Base-by-base conservation (phyloP, 805 yeast species). In the Saccharomycopsis oosterbeekiorum region DNA sequence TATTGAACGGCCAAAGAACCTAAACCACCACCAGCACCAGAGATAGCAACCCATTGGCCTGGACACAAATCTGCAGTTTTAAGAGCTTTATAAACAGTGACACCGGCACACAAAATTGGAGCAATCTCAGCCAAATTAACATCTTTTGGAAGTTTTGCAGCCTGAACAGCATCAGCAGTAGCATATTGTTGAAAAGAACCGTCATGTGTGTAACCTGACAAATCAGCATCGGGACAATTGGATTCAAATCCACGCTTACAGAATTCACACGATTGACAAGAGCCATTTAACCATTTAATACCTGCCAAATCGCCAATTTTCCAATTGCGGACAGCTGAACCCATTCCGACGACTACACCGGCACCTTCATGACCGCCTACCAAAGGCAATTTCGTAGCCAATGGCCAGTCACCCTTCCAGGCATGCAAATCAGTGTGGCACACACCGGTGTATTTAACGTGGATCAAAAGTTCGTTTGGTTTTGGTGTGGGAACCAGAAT, bases 361-460 rank as follows among this genome's bases (percentile, higher is more conserved):
- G 93, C 92, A 76, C 94, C 96, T 76, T 88, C 96, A 76, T 88
- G 96, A 68, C 96, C 96, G 65, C 94, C 94, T 57, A 88, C 91
- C 67, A 87, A 76, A 26, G 94, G 93, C 64, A 85, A 78, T 71
- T 85, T 85, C 66, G 86, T 82, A 65, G 76, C 82, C 73, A 86
- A 78, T 58, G 96, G 94, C 96, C 96, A 89, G 77, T 90, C 96
- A 70, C 96, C 96, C 73, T 87, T 83, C 92, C 94, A 88, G 60
- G 96, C 96, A 78, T 90, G 97, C 73, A 90, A 81, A 72, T 89
- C 97, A 42, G 96, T 89, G 80, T 91, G 97, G 76, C 97, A 89
- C 61, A 89, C 96, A 75, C 97, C 97, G 34, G 96, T 84, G 80
- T 85, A 89, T 76, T 84, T 84, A 74, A 90, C 84, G 74, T 90